A percentile compares a stretch with the other conserved stretches of the same genome.
phyloP scores from a whole-genome alignment of 2,329 filamentous ascomycete genomes.

The Hypoxylon sp. region DNA sequence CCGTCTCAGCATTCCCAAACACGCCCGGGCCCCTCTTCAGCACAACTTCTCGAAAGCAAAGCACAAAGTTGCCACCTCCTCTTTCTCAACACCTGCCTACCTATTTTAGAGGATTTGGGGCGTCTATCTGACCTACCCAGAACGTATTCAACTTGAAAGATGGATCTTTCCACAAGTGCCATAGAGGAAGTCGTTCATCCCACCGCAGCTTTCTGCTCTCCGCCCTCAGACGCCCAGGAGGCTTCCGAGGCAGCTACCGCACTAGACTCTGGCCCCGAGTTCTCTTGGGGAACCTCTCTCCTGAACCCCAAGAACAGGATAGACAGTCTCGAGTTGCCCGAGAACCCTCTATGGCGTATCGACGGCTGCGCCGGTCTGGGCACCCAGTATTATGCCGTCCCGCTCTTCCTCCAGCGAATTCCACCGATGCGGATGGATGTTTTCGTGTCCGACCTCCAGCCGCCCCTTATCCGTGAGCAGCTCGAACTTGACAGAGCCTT shows the following conservation, averaged over 20 bases:
- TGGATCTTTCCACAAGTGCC: slow-evolving; percentile 62
- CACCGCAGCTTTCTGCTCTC: slow-evolving; percentile 58
- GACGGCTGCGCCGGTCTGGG: slow-evolving; percentile 66
- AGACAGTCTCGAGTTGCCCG: slow-evolving; percentile 59
- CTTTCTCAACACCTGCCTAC: neutral
- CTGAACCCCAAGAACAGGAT: slow-evolving; percentile 69
- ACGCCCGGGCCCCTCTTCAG: slow-evolving; percentile 12
- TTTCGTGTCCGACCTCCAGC: slow-evolving; percentile 62
- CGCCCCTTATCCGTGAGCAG: slow-evolving; percentile 52
- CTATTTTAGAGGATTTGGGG: neutral
- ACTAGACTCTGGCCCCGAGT: neutral
- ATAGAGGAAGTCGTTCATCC: slow-evolving; percentile 66
- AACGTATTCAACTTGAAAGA: slow-evolving; percentile 43
- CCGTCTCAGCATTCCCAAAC: slow-evolving; percentile 21
- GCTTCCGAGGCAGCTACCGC: slow-evolving; percentile 9
- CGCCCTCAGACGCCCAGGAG: slow-evolving; percentile 14
- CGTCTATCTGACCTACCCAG: slow-evolving; percentile 2
- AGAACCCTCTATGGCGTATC: slow-evolving; percentile 61
- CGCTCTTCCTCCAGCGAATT: slow-evolving; percentile 56
- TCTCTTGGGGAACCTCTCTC: slow-evolving; percentile 56
- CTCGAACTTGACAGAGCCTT: slow-evolving; percentile 62
- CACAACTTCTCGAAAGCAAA: slow-evolving; percentile 2
- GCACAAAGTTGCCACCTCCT: neutral
- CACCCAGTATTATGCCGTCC: slow-evolving; percentile 64
- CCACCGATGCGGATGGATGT: slow-evolving; percentile 65